Evolutionary conservation across 768 basidiomycete species (phyloP).

Genomic region (Amanita subjunquillea): DNA sequence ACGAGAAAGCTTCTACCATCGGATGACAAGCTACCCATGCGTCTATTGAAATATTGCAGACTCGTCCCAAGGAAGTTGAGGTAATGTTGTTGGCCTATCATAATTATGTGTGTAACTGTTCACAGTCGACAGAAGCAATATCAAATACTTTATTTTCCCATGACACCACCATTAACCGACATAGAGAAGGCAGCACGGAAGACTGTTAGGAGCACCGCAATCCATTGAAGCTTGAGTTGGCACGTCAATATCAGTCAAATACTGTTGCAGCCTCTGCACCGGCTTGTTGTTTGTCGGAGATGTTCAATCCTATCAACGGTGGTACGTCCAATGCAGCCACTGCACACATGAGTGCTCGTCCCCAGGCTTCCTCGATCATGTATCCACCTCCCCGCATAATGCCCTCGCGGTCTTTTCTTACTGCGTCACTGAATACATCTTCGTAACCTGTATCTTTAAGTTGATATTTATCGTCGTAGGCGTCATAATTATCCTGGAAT

Average conservation of each 20-base stretch:
- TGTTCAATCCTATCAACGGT: constrained; percentile 30
- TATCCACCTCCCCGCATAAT: constrained; percentile 83
- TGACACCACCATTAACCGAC: constrained; percentile 50
- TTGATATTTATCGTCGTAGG: constrained; percentile 59
- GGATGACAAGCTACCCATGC: not conserved
- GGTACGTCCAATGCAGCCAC: constrained; percentile 63
- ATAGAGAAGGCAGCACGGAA: constrained; percentile 37
- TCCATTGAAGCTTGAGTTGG: constrained; percentile 15
- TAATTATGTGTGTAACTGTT: not conserved
- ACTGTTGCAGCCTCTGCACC: constrained; percentile 14
- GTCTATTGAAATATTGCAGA: not conserved
- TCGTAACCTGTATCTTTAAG: constrained; percentile 48
- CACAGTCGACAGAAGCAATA: constrained; percentile 49
- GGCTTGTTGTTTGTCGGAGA: constrained; percentile 4
- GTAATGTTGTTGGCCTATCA: constrained; percentile 4
- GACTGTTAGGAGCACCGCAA: constrained; percentile 40
- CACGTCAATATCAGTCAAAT: constrained; percentile 34
- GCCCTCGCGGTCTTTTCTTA: constrained; percentile 65
- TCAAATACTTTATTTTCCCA: constrained; percentile 78
- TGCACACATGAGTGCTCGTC: constrained; percentile 63
- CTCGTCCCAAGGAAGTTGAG: constrained; percentile 13
- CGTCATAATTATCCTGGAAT: constrained; percentile 66
- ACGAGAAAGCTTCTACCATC: not conserved
- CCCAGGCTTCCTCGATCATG: constrained; percentile 76
- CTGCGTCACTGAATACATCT: constrained; percentile 67